These are phyloP conservation scores for Verticillium alfalfae DNA, from an alignment of 2,329 filamentous ascomycete genomes.

Conservation along the genomic window DNA sequence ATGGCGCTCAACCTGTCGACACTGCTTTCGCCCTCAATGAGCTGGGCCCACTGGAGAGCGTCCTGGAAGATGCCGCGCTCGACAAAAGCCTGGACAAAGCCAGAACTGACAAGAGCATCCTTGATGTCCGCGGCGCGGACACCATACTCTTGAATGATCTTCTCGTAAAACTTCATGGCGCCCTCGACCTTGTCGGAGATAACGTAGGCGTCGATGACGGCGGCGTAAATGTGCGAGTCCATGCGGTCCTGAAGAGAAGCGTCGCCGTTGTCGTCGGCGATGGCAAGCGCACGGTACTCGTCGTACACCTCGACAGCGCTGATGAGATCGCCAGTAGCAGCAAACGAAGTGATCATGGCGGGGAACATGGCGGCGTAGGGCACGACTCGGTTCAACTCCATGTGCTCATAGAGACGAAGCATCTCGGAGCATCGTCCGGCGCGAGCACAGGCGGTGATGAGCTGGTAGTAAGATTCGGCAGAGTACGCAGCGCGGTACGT, in stretches of 20 bases:
- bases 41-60: slow-evolving; percentile 68
- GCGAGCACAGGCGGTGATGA: slow-evolving; percentile 83
- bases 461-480: slow-evolving; percentile 74
- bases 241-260: slow-evolving; percentile 64
- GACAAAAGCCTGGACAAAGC: slow-evolving; percentile 75
- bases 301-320: slow-evolving; percentile 94
- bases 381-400: slow-evolving; percentile 71
- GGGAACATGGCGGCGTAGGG: slow-evolving; percentile 82
- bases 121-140: slow-evolving; percentile 58
- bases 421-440: slow-evolving; percentile 80
- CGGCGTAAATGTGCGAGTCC: slow-evolving; percentile 81
- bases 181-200: slow-evolving; percentile 74
- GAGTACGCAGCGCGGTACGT: slow-evolving; percentile 63
- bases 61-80: slow-evolving; percentile 64
- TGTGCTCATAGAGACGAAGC: slow-evolving; percentile 85
- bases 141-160: slow-evolving; percentile 61
- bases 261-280: slow-evolving; percentile 73
- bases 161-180: slow-evolving; percentile 79
- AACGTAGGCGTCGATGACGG: slow-evolving; percentile 87
- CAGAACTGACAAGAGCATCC: slow-evolving; percentile 64
- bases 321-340: slow-evolving; percentile 70
- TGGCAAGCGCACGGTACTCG: slow-evolving; percentile 85
- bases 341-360: slow-evolving; percentile 92
- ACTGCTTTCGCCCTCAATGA: slow-evolving; percentile 49
- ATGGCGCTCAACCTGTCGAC: slow-evolving; percentile 53